phyloP scores from a whole-genome alignment of 805 yeast genomes.

The Ogataea pignaliae region DNA sequence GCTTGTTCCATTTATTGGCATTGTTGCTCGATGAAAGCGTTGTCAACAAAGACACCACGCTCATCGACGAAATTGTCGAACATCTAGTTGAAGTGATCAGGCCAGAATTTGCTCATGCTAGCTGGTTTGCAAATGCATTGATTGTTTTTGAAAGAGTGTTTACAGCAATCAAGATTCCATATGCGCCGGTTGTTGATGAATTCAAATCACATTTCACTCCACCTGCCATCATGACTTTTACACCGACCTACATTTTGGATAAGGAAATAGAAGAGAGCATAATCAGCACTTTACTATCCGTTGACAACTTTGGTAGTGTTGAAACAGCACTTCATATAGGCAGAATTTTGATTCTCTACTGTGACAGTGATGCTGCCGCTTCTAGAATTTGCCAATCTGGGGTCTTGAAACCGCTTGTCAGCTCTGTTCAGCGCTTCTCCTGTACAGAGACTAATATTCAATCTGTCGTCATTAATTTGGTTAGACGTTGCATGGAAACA shows the following conservation, averaged over 20 bases:
- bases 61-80: conserved; percentile 33
- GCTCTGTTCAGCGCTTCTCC: conserved; percentile 33
- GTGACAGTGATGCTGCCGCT: conserved; percentile 41
- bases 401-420: conserved; percentile 43
- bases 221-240: conserved; percentile 13
- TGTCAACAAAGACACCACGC: conserved; percentile 32
- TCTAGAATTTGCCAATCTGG: conserved; percentile 41
- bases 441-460: conserved; percentile 38
- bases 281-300: conserved; percentile 39
- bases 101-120: conserved; percentile 35
- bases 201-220: conserved; percentile 12
- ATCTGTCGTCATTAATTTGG: conserved; percentile 45
- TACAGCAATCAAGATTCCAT: conserved; percentile 48
- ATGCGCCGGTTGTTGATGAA: conserved; percentile 40
- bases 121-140: conserved; percentile 60
- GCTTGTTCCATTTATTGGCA: conserved; percentile 40
- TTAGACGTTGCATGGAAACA: conserved; percentile 71
- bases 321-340: conserved; percentile 50
- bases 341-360: conserved; percentile 50
- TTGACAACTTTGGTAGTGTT: conserved; percentile 37
- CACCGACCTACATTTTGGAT: conserved; percentile 19
- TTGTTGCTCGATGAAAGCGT: conserved; percentile 36
- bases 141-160: conserved; percentile 52
- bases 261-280: conserved; percentile 27
- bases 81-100: conserved; percentile 35